Evolutionary conservation across 352 stramenopile genomes (phyloP).

Genomic region (Pythium volutum): DNA sequence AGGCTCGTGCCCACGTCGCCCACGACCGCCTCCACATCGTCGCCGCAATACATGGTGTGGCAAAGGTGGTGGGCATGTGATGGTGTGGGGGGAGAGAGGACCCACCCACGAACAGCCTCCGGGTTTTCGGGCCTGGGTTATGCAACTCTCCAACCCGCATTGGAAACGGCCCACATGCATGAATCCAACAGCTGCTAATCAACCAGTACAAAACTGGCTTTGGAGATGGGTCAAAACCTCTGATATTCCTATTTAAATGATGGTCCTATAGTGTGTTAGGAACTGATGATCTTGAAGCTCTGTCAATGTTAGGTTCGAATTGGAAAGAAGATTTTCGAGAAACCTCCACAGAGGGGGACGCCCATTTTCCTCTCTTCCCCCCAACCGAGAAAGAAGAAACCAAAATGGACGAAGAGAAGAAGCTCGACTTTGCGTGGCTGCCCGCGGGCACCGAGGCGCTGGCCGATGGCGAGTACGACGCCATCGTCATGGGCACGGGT

Average conservation of each 20-base stretch:
- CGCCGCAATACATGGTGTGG: slow-evolving; percentile 92
- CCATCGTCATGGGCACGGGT: slow-evolving; percentile 98
- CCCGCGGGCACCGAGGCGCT: slow-evolving; percentile 93
- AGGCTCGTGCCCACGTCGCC: slow-evolving; percentile 90
- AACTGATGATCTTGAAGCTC: slow-evolving; percentile 20
- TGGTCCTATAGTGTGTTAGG: slow-evolving; percentile 24
- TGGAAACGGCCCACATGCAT: background rate
- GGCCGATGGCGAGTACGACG: slow-evolving; percentile 99
- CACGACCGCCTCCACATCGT: slow-evolving; percentile 95
- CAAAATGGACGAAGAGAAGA: slow-evolving; percentile 63
- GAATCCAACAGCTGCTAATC: background rate
- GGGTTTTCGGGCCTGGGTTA: background rate
- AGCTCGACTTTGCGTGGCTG: slow-evolving; percentile 92
- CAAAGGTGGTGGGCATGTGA: background rate
- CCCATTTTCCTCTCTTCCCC: slow-evolving; percentile 9
- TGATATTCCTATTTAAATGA: too few relatives aligned
- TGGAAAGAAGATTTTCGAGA: slow-evolving; percentile 24
- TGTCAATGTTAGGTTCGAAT: slow-evolving; percentile 2
- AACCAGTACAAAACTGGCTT: slow-evolving; percentile 13
- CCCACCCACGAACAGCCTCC: background rate
- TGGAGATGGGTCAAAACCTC: too few relatives aligned
- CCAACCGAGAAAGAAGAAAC: slow-evolving; percentile 5
- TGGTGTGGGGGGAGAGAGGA: background rate
- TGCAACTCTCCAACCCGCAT: background rate
- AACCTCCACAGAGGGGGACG: background rate